These are phyloP conservation scores for Baorangia bicolor DNA, from an alignment of 768 basidiomycete genomes.

Conservation along the genomic window DNA sequence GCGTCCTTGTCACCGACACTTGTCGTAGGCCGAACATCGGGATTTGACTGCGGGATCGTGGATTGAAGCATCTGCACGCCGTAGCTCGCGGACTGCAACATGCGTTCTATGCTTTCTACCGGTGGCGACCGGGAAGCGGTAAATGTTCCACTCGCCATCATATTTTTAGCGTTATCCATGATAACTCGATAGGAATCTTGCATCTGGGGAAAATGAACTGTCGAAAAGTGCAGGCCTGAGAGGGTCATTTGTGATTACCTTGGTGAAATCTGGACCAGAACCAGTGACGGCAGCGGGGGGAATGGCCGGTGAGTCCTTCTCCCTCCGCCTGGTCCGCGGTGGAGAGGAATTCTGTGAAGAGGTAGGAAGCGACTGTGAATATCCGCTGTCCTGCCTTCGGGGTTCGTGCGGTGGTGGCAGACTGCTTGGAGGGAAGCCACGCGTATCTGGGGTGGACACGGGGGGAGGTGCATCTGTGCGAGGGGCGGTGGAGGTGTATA, in stretches of 20 bases:
- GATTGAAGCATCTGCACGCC: constrained; percentile 36
- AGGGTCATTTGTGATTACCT: constrained; percentile 30
- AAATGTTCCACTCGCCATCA: constrained; percentile 25
- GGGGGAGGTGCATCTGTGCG: constrained; percentile 33
- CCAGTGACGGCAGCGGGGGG: constrained; percentile 24
- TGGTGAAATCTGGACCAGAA: constrained; percentile 41
- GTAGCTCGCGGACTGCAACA: constrained; percentile 43
- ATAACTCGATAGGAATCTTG: constrained; percentile 45
- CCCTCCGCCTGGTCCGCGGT: constrained; percentile 37
- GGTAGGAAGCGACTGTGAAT: constrained; percentile 25
- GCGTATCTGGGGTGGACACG: constrained; percentile 30
- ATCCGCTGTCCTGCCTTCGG: constrained; percentile 35
- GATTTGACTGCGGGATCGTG: constrained; percentile 25
- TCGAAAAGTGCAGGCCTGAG: constrained; percentile 12
- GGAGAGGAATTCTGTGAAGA: constrained; percentile 29
- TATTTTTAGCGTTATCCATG: constrained; percentile 38
- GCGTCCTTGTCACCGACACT: constrained; percentile 30
- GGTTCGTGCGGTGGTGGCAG: constrained; percentile 31
- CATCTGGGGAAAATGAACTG: constrained; percentile 31
- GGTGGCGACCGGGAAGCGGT: constrained; percentile 25
- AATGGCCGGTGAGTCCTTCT: constrained; percentile 35
- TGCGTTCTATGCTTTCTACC: constrained; percentile 40
- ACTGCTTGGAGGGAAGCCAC: constrained; percentile 28
- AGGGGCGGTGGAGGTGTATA: constrained; percentile 34
- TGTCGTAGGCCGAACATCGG: constrained; percentile 27